Conservation (phyloP, 805 yeast species). For the Candida ortonii region DNA sequence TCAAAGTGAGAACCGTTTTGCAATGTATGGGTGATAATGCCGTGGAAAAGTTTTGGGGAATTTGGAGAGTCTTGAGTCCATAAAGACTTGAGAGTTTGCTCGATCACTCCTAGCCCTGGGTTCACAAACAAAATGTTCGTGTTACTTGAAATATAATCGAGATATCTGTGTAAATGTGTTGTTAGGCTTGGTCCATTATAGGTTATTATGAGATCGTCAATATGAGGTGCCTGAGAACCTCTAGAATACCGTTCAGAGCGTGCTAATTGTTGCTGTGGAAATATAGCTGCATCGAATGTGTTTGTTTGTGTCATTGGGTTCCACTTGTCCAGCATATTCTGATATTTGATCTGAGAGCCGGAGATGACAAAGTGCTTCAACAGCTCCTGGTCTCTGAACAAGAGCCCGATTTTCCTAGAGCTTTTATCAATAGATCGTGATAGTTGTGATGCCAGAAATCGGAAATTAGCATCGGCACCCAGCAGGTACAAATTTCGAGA, state of each 20-base stretch:
- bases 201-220: slow-evolving; percentile 15
- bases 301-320: slow-evolving; percentile 9
- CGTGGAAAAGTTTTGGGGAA: slow-evolving; percentile 25
- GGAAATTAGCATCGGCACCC: slow-evolving; percentile 18
- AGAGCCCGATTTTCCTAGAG: slow-evolving; percentile 6
- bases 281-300: slow-evolving; percentile 6
- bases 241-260: slow-evolving; percentile 2
- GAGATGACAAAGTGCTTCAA: slow-evolving; percentile 8
- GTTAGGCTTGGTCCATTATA: slow-evolving; percentile 5
- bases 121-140: slow-evolving; percentile 27
- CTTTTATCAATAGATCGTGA: slow-evolving; percentile 7
- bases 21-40: slow-evolving; percentile 20
- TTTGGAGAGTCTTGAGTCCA: slow-evolving; percentile 3
- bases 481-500: slow-evolving; percentile 15
- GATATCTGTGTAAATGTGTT: slow-evolving; percentile 7
- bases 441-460: slow-evolving; percentile 23
- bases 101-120: slow-evolving; percentile 22
- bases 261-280: slow-evolving; percentile 5
- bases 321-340: slow-evolving; percentile 11
- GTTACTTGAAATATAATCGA: slow-evolving; percentile 10
- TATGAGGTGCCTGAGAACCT: slow-evolving; percentile 1
- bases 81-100: slow-evolving; percentile 7
- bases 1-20: slow-evolving; percentile 17
- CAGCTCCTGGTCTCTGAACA: slow-evolving; percentile 10
- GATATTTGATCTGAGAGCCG: slow-evolving; percentile 15